A percentile compares a stretch with the other conserved stretches of the same genome.
Evolutionary conservation across 306 rosid genomes (phyloP).

Genomic region (Begonia peltatifolia): DNA sequence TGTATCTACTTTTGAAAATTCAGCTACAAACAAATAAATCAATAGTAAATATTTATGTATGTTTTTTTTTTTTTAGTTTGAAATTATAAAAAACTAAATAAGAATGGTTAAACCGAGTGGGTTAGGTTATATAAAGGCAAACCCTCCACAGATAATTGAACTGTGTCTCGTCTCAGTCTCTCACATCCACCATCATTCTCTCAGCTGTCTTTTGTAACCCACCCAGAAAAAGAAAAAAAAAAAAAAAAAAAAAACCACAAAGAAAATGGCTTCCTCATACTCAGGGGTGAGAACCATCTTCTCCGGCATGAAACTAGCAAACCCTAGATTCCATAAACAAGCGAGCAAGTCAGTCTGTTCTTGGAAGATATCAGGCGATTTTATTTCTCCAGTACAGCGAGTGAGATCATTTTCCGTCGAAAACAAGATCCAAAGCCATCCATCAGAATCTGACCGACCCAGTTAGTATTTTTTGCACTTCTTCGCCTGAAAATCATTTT

Average conservation of each 20-base stretch:
- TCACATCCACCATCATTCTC: too few relatives aligned
- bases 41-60: too few relatives aligned
- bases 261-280: slow-evolving; percentile 29
- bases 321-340: slow-evolving; percentile 8
- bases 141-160: too few relatives aligned
- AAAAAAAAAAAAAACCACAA: too few relatives aligned
- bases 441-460: slow-evolving; percentile 8
- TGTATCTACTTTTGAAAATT: too few relatives aligned
- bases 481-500: neutral
- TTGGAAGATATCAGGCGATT: slow-evolving; percentile 5
- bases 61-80: too few relatives aligned
- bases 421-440: slow-evolving; percentile 11
- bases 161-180: too few relatives aligned
- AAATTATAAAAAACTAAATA: too few relatives aligned
- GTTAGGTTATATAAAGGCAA: too few relatives aligned
- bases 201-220: neutral
- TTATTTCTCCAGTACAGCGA: slow-evolving; percentile 1
- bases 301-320: slow-evolving; percentile 7
- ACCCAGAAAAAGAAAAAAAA: neutral
- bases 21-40: too few relatives aligned
- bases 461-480: slow-evolving; percentile 1
- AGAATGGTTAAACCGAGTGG: too few relatives aligned
- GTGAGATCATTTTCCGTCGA: slow-evolving; percentile 13
- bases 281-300: slow-evolving; percentile 13
- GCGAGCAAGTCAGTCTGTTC: slow-evolving; percentile 6